Evolutionary conservation across 306 rosid genomes (phyloP), one percentile per base, ranked within the genome.

Genomic region (Coriaria nepalensis): DNA sequence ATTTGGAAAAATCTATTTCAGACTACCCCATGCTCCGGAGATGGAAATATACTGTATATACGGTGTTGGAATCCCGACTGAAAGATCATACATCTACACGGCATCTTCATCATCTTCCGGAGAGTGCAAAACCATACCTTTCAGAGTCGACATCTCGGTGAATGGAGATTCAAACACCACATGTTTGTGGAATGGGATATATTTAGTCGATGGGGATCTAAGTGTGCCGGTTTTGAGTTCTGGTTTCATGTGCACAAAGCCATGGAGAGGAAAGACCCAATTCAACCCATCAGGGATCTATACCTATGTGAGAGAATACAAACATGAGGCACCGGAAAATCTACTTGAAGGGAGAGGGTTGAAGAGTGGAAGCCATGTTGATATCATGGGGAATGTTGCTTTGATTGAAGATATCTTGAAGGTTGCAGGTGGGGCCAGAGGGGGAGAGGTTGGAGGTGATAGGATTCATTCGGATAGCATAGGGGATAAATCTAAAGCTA

Each of bases 171-270:
- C 52, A 5, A 65, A 59, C 5, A 60, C 67, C 48, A 20, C 29
- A 20, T 56, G 68, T 66, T 56, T 78, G 32, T 67, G 59, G 45
- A 66, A 54, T 10, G 83, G 77, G 12, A 73, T 68, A 50, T 45
- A 70, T 59, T 82, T 59, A 50, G 81, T 63, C 55, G 90, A 79
- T 10, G 84, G 87, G 6, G 94, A 87, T 42, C 84, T 70, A 45
- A 67, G 69, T 8, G 76, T 64, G 37, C 73, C 79, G 0, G 64
- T 77, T 11, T 2, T 79, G 52, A 87, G 94, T 54, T 77, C 94
- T 8, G 92, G 96, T 9, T 79, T 68, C 78, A 87, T 79, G 94
- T 79, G 94, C 33, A 76, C 82, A 5, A 82, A 77, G 70, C 94
- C 80, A 32, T 82, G 96, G 96, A 68, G 69, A 6, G 74, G 78